phyloP scores from a whole-genome alignment of 805 yeast species.

The Sporopachydermia lactativora region DNA sequence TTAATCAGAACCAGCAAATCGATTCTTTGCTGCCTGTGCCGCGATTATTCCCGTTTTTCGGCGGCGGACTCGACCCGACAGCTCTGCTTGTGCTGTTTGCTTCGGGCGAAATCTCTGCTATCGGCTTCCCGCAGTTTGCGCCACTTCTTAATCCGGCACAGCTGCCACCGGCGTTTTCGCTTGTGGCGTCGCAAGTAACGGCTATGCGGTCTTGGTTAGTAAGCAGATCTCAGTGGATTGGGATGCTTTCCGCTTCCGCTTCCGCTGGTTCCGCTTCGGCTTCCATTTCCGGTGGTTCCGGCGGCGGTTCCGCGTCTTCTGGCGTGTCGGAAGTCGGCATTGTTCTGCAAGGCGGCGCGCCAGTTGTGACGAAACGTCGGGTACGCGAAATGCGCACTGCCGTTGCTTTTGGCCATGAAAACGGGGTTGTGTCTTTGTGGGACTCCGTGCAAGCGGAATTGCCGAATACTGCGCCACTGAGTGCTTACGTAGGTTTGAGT shows the following conservation, averaged over 20 bases:
- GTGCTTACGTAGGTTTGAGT: not conserved
- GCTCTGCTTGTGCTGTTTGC: constrained; percentile 43
- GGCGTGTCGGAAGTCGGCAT: constrained; percentile 24
- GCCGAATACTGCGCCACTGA: not conserved
- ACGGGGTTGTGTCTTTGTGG: constrained; percentile 69
- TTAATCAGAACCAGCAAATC: constrained; percentile 31
- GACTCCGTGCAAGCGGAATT: constrained; percentile 71
- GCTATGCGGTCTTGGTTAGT: constrained; percentile 39
- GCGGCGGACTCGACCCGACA: constrained; percentile 68
- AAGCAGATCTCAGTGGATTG: constrained; percentile 58
- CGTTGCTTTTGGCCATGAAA: constrained; percentile 68
- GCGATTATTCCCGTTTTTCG: constrained; percentile 56
- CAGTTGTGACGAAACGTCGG: constrained; percentile 35
- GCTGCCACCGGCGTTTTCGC: constrained; percentile 72
- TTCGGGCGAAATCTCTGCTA: constrained; percentile 50
- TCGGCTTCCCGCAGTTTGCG: constrained; percentile 43
- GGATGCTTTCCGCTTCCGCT: constrained; percentile 37
- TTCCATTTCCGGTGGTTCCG: no score
- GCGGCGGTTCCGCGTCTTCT: no score
- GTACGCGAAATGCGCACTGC: constrained; percentile 39
- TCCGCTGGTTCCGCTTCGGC: no score
- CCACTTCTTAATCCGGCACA: constrained; percentile 36
- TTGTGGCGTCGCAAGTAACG: constrained; percentile 64
- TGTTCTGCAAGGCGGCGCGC: constrained; percentile 69
- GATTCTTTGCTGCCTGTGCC: constrained; percentile 40